Evolutionary conservation across 305 asterid genomes (phyloP).

Genomic region (Fraxinus nigra): DNA sequence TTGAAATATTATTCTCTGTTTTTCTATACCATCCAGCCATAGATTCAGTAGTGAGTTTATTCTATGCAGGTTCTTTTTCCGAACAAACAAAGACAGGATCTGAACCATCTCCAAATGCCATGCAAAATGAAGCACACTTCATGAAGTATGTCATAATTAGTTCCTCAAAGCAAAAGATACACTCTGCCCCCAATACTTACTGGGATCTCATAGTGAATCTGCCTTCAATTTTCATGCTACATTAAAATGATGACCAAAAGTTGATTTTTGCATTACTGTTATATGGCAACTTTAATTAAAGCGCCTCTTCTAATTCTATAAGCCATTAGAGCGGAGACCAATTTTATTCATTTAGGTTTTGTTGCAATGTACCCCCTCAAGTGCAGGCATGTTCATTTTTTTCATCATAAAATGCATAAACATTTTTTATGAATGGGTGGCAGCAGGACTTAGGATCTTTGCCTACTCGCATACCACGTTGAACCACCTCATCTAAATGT

Average conservation of each 20-base stretch:
- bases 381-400: not conserved
- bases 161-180: not conserved
- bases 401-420: not conserved
- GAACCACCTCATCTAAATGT: constrained; percentile 4
- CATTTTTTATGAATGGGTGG: not conserved
- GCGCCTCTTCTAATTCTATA: not conserved
- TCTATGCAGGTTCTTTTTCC: constrained; percentile 9
- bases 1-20: not conserved
- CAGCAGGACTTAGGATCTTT: not conserved
- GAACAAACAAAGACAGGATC: constrained; percentile 14
- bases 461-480: not conserved
- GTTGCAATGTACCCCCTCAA: not conserved
- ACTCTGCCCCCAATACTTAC: not conserved
- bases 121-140: not conserved
- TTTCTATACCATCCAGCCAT: not conserved
- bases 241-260: not conserved
- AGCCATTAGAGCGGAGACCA: not conserved
- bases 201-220: not conserved
- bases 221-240: not conserved
- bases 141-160: constrained; percentile 2
- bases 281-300: not conserved
- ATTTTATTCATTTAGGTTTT: not conserved
- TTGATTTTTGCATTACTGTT: not conserved
- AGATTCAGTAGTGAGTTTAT: not conserved
- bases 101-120: not conserved